Conservation (phyloP, 2,329 filamentous ascomycete species). For the Colletotrichum viniferum region DNA sequence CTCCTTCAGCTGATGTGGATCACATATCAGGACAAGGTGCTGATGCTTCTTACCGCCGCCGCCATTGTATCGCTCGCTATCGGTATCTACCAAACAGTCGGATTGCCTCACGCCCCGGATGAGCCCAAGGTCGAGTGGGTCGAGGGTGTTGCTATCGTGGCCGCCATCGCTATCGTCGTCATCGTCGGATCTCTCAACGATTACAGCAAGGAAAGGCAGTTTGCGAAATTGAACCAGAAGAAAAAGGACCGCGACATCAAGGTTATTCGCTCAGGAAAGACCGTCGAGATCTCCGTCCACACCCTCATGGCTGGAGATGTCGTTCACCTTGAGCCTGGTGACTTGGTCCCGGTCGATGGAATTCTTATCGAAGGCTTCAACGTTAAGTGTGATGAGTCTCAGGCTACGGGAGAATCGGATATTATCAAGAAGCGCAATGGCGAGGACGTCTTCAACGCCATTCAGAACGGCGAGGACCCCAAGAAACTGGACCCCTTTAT, state of each 20-base stretch:
- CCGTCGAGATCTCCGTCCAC: constrained; percentile 71
- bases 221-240: constrained; percentile 78
- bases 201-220: constrained; percentile 81
- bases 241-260: constrained; percentile 79
- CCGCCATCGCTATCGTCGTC: constrained; percentile 79
- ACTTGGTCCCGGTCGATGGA: constrained; percentile 76
- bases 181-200: constrained; percentile 79
- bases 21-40: constrained; percentile 82
- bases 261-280: constrained; percentile 72
- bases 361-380: constrained; percentile 75
- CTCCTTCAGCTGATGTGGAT: constrained; percentile 79
- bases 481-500: constrained; percentile 84
- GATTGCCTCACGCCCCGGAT: constrained; percentile 52
- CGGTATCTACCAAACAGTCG: constrained; percentile 77
- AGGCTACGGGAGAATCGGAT: constrained; percentile 80
- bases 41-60: constrained; percentile 73
- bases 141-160: constrained; percentile 81
- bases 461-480: constrained; percentile 67
- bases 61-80: constrained; percentile 76
- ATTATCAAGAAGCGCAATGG: constrained; percentile 71
- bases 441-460: constrained; percentile 72
- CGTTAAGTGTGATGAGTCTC: constrained; percentile 79
- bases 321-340: constrained; percentile 74
- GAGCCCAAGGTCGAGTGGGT: constrained; percentile 60
- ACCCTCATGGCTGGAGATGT: constrained; percentile 75